Evolutionary conservation across 176 grass and related monocot genomes (phyloP).

Genomic region (sorghum (Sorghum bicolor)): DNA sequence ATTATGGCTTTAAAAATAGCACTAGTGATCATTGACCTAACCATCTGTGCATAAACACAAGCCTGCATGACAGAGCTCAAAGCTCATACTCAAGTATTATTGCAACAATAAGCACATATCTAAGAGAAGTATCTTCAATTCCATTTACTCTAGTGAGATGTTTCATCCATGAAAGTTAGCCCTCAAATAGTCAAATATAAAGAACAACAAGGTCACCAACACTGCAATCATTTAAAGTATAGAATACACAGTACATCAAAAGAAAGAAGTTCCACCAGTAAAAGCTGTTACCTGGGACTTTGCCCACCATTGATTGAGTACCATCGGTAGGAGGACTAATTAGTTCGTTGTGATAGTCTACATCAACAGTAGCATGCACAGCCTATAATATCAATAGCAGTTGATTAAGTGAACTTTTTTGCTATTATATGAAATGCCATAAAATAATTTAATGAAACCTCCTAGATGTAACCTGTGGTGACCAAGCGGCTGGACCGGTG

Average conservation of each 20-base stretch:
- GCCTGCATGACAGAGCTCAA: neutral
- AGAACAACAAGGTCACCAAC: neutral
- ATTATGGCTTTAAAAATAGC: neutral
- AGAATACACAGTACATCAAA: neutral
- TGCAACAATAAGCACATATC: neutral
- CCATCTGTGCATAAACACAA: neutral
- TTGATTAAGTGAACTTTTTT: neutral
- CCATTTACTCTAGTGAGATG: neutral
- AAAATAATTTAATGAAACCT: neutral
- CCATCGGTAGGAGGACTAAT: slow-evolving; percentile 11
- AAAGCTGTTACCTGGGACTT: slow-evolving; percentile 22
- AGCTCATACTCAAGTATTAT: neutral
- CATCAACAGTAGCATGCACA: slow-evolving; percentile 12
- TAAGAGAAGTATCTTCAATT: neutral
- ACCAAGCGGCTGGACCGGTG: neutral
- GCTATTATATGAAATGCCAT: neutral
- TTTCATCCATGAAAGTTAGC: neutral
- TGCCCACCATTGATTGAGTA: neutral
- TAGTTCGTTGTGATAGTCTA: slow-evolving; percentile 11
- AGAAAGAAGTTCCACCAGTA: neutral
- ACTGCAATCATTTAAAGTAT: neutral
- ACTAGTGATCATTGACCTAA: neutral
- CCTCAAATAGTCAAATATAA: neutral
- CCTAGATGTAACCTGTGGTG: slow-evolving; percentile 5
- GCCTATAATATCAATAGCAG: slow-evolving; percentile 30